A percentile compares a stretch with the other conserved stretches of the same genome.
These are phyloP conservation scores for Jamesozyma hellenica DNA, from an alignment of 805 yeast genomes.

Conservation along the genomic window DNA sequence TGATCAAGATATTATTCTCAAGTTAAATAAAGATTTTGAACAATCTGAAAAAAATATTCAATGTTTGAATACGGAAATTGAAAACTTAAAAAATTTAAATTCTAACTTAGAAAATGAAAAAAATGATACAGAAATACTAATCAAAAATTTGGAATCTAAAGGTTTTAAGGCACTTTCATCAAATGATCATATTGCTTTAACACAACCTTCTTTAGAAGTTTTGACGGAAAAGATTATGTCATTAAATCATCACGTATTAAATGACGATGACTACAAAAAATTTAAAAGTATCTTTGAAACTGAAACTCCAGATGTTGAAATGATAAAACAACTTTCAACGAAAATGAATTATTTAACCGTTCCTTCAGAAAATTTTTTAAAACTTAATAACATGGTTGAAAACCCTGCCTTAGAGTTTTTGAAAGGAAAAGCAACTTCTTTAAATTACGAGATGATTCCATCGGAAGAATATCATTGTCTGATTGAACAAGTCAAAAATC, in stretches of 20 bases:
- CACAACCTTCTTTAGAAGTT: constrained; percentile 2
- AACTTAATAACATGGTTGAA: constrained; percentile 10
- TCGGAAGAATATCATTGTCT: constrained; percentile 6
- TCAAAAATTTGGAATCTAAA: not conserved
- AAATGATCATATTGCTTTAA: not conserved
- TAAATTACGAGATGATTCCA: constrained; percentile 18
- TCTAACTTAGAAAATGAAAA: constrained; percentile 28
- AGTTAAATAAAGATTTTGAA: not conserved
- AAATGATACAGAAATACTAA: not conserved
- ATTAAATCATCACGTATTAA: not conserved
- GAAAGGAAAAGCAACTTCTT: constrained; percentile 7
- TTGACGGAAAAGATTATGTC: constrained; percentile 1
- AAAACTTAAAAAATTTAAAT: constrained; percentile 59
- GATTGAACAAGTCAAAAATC: constrained; percentile 5
- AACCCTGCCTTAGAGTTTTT: constrained; percentile 7
- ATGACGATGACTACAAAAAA: not conserved
- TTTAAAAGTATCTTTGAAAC: not conserved
- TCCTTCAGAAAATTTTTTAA: constrained; percentile 4
- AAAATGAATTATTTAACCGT: constrained; percentile 6
- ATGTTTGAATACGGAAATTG: constrained; percentile 23
- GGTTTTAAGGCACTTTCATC: not conserved
- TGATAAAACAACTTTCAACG: not conserved
- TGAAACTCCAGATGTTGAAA: not conserved
- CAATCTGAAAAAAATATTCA: not conserved
- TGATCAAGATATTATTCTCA: no score